These are phyloP conservation scores for Agaricus blazei DNA, from an alignment of 768 basidiomycete genomes.

Conservation along the genomic window DNA sequence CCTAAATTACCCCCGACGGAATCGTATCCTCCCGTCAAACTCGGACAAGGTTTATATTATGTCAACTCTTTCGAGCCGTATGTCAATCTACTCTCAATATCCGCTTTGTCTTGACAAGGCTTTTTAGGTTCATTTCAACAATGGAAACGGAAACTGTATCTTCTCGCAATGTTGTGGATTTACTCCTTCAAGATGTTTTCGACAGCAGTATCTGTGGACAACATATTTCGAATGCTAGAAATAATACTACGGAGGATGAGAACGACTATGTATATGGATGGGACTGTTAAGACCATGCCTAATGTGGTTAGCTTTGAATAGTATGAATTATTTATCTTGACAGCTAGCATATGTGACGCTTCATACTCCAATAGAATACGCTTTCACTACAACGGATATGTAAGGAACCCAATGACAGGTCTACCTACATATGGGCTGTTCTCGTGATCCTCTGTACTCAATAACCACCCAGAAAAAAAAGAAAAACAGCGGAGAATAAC, in stretches of 20 bases:
- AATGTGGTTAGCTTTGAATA: slow-evolving; percentile 9
- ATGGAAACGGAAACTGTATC: slow-evolving; percentile 94
- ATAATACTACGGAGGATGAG: neutral
- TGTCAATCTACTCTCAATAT: slow-evolving; percentile 23
- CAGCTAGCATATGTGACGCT: too few relatives aligned
- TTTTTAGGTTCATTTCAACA: slow-evolving; percentile 68
- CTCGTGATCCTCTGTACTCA: slow-evolving; percentile 4
- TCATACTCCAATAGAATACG: too few relatives aligned
- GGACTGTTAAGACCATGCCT: slow-evolving; percentile 52
- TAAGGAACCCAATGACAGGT: neutral
- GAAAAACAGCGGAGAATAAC: neutral
- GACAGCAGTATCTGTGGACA: slow-evolving; percentile 63
- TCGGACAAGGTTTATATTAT: slow-evolving; percentile 80
- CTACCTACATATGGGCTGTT: neutral
- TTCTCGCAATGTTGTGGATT: slow-evolving; percentile 77
- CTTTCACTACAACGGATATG: neutral
- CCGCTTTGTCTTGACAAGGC: slow-evolving; percentile 1
- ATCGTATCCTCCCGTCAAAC: slow-evolving; percentile 71
- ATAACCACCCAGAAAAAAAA: neutral
- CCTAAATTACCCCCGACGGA: slow-evolving; percentile 64
- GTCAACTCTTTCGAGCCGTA: slow-evolving; percentile 90
- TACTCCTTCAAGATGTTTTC: slow-evolving; percentile 72
- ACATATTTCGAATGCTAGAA: slow-evolving; percentile 1
- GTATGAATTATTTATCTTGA: neutral
- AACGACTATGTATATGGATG: slow-evolving; percentile 62